Percentiles rank a stretch among this genome's conserved stretches.
Conservation (phyloP, 164 flowering plant species). For the Magnolia officinalis region DNA sequence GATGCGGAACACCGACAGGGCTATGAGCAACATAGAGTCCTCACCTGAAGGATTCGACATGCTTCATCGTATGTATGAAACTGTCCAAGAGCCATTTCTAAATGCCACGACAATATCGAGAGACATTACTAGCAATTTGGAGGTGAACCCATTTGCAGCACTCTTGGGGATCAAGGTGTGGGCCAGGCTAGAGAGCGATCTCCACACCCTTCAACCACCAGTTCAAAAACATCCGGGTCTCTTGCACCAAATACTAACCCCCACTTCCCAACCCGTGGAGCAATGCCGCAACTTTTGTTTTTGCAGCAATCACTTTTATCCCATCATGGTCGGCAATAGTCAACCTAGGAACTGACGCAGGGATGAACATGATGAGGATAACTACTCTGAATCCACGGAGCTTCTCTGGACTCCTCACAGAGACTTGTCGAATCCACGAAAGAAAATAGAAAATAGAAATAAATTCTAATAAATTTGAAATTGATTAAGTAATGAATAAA, state of each 20-base stretch:
- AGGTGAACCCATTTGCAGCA: constrained; percentile 77
- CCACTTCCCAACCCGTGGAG: constrained; percentile 95
- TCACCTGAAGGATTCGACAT: constrained; percentile 95
- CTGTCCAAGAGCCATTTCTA: constrained; percentile 89
- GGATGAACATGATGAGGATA: no score
- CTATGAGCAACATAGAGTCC: constrained; percentile 94
- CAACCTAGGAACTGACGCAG: constrained; percentile 11
- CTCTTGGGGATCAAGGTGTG: constrained; percentile 58
- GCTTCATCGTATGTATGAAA: constrained; percentile 98
- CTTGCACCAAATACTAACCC: constrained; percentile 74
- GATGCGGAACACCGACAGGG: constrained; percentile 97
- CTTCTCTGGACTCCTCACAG: no score
- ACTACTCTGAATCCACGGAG: no score
- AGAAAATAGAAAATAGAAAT: no score
- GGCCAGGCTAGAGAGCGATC: constrained; percentile 37
- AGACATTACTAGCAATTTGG: constrained; percentile 46
- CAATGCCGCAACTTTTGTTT: constrained; percentile 39
- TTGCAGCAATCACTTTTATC: constrained; percentile 55
- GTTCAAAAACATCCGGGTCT: constrained; percentile 44
- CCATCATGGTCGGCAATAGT: constrained; percentile 32
- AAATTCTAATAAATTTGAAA: no score
- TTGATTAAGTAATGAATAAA: no score
- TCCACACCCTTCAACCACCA: constrained; percentile 41
- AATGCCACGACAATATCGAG: constrained; percentile 84
- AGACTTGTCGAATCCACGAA: no score